Evolutionary conservation across 805 yeast genomes (phyloP).

Genomic region (Myxozyma monticola): DNA sequence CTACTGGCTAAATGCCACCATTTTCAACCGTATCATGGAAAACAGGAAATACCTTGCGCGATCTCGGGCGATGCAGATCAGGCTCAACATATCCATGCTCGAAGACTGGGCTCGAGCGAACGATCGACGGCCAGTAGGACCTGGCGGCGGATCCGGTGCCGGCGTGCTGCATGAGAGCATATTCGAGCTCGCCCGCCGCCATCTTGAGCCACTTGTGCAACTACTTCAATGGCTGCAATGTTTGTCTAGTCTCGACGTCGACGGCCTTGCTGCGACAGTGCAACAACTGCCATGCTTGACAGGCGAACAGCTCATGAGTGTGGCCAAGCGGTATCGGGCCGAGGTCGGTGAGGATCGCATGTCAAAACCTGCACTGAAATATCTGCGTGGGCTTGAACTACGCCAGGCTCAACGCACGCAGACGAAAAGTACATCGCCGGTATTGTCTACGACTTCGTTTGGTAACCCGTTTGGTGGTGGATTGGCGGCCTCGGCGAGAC

Average conservation of each 20-base stretch:
- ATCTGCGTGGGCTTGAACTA: slow-evolving; percentile 42
- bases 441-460: no score
- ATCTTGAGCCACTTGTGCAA: slow-evolving; percentile 72
- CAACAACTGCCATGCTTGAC: slow-evolving; percentile 67
- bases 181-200: slow-evolving; percentile 60
- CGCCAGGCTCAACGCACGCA: slow-evolving; percentile 11
- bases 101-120: slow-evolving; percentile 92
- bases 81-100: slow-evolving; percentile 78
- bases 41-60: slow-evolving; percentile 74
- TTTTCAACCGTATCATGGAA: slow-evolving; percentile 72
- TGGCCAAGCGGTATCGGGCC: slow-evolving; percentile 73
- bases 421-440: not conserved
- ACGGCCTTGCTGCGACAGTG: slow-evolving; percentile 43
- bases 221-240: slow-evolving; percentile 89
- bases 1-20: slow-evolving; percentile 68
- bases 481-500: slow-evolving; percentile 8
- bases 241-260: slow-evolving; percentile 60
- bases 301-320: slow-evolving; percentile 67
- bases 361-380: slow-evolving; percentile 51
- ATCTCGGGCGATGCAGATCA: slow-evolving; percentile 81
- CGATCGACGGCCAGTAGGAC: slow-evolving; percentile 50
- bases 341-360: slow-evolving; percentile 78
- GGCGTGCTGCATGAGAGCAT: slow-evolving; percentile 28
- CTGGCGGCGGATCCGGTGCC: slow-evolving; percentile 17
- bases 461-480: not conserved